These are phyloP conservation scores for Lyophyllum atratum DNA, from an alignment of 768 basidiomycete species.

Conservation along the genomic window DNA sequence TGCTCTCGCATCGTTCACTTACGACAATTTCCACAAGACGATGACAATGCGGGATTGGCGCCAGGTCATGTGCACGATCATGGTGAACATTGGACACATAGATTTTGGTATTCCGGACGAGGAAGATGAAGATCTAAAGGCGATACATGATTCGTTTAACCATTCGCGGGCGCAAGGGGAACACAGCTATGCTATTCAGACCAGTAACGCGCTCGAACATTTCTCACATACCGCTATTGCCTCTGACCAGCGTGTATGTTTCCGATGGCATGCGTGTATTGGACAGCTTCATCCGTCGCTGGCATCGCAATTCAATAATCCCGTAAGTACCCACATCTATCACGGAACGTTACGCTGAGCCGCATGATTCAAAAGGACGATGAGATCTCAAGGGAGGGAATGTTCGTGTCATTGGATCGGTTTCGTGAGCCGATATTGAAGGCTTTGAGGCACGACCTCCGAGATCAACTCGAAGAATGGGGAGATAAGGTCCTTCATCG, in stretches of 20 bases:
- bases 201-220: background rate
- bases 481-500: background rate
- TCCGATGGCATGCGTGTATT: background rate
- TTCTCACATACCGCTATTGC: background rate
- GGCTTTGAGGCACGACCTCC: background rate
- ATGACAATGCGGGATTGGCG: background rate
- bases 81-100: background rate
- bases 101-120: background rate
- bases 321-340: background rate
- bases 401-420: background rate
- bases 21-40: background rate
- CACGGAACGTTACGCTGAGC: background rate
- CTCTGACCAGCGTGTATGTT: background rate
- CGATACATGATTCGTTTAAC: background rate
- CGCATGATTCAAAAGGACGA: background rate
- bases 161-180: background rate
- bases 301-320: background rate
- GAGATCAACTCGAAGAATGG: background rate
- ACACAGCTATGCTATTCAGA: background rate
- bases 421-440: background rate
- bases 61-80: background rate
- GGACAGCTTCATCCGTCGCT: conserved; percentile 1
- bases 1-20: background rate
- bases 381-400: background rate
- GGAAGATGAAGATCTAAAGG: background rate